Percentiles rank a stretch among this genome's conserved stretches.
Conservation (phyloP, 768 basidiomycete genomes). For the Hypholoma fasciculare region DNA sequence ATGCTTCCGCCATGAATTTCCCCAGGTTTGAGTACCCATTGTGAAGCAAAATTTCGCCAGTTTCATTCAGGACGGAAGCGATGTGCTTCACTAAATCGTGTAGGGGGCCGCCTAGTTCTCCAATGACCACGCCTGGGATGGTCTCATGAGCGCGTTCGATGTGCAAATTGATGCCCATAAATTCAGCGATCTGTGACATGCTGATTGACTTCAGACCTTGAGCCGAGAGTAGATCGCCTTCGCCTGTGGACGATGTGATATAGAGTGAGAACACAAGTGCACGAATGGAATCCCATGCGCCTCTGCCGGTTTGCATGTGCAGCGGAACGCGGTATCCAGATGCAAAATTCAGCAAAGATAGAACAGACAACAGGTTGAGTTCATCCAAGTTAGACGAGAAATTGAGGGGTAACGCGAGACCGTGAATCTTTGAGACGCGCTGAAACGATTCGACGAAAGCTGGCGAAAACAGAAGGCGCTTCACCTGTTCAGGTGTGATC, state of each 20-base stretch:
- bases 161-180: slow-evolving; percentile 71
- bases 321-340: slow-evolving; percentile 79
- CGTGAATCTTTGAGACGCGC: slow-evolving; percentile 63
- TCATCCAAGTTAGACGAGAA: slow-evolving; percentile 75
- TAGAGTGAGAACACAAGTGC: slow-evolving; percentile 73
- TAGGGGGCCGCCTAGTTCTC: slow-evolving; percentile 73
- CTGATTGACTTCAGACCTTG: slow-evolving; percentile 59
- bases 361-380: slow-evolving; percentile 77
- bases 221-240: slow-evolving; percentile 64
- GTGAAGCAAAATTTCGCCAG: slow-evolving; percentile 62
- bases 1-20: slow-evolving; percentile 66
- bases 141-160: slow-evolving; percentile 68
- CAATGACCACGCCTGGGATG: slow-evolving; percentile 70
- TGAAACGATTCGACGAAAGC: slow-evolving; percentile 64
- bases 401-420: slow-evolving; percentile 74
- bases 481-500: slow-evolving; percentile 60
- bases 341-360: slow-evolving; percentile 81
- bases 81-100: slow-evolving; percentile 75
- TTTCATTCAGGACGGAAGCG: slow-evolving; percentile 64
- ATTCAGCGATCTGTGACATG: slow-evolving; percentile 62
- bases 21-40: slow-evolving; percentile 73
- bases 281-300: slow-evolving; percentile 83
- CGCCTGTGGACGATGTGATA: slow-evolving; percentile 59
- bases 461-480: slow-evolving; percentile 61
- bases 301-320: slow-evolving; percentile 70